phyloP scores from a whole-genome alignment of 2,329 filamentous ascomycete genomes.

The Penicillium sp. region DNA sequence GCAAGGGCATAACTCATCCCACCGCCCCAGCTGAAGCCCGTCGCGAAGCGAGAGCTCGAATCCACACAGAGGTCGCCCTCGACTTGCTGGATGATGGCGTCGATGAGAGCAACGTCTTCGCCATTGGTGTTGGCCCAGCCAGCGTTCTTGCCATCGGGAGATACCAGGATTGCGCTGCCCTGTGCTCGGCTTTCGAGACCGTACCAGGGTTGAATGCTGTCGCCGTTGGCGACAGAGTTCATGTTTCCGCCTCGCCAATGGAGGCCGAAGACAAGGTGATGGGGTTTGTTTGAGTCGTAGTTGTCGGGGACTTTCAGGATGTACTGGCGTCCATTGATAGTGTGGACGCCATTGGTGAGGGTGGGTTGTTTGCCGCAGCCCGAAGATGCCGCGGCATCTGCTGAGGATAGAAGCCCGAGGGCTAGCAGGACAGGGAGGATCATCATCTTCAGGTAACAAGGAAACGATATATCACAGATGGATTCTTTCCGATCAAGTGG shows the following conservation, averaged over 20 bases:
- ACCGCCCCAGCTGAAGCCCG: constrained; percentile 6
- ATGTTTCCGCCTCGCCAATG: constrained; percentile 44
- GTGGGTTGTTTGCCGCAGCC: constrained; percentile 13
- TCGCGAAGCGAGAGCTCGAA: constrained; percentile 41
- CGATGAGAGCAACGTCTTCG: constrained; percentile 43
- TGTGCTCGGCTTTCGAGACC: constrained; percentile 37
- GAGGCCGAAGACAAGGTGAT: constrained; percentile 42
- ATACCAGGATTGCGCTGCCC: constrained; percentile 44
- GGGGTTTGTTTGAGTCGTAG: constrained; percentile 40
- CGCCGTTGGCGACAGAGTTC: constrained; percentile 33
- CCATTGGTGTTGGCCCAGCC: constrained; percentile 46
- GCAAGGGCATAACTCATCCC: too few relatives aligned
- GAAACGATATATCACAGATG: neutral
- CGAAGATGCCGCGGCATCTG: constrained; percentile 1
- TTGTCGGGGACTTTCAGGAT: constrained; percentile 17
- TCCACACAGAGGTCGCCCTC: constrained; percentile 45
- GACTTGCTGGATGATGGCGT: constrained; percentile 37
- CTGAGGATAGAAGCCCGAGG: neutral
- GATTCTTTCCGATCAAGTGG: neutral
- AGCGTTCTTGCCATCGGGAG: constrained; percentile 41
- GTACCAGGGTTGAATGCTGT: constrained; percentile 36
- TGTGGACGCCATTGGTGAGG: constrained; percentile 10
- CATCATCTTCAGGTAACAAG: neutral
- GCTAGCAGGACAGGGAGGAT: neutral
- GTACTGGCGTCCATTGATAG: constrained; percentile 13